Base-by-base conservation (phyloP, 2,329 filamentous ascomycete species). In the Fusarium mexicanum region DNA sequence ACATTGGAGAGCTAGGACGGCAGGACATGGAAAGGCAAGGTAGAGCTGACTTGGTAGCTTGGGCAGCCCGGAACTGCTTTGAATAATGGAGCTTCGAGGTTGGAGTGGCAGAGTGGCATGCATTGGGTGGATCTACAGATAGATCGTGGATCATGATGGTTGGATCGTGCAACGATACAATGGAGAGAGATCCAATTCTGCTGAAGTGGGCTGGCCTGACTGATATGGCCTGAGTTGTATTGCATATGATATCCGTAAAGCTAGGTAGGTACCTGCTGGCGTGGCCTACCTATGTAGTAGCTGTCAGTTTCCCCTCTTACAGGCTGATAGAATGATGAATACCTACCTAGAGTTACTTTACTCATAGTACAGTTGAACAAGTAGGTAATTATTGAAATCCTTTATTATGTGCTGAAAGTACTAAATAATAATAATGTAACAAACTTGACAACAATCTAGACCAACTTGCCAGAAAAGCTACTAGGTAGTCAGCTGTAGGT, bases 101-200 rank as follows among this genome's bases (percentile, higher is more conserved):
- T 59, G 55, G 50, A 67, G 71, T 55, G 51, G 35, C 20, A 40
- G 54, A 63, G 67, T 54, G 51, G 51, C 26, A 41, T 55, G 20
- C 51, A 18, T 41, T 55, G 37, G 24, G 51, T 74, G 72, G 68
- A 74, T 65, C 71, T 61, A 47, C 51, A 66, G 22, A 71, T 55
- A 72, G 68, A 72, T 74, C 72, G 62, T 61, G 72, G 71, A 72
- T 73, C 58, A 73, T 74, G 64, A 46, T 73, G 62, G 72, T 63
- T 72, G 69, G 69, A 53, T 69, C 62, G 64, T 72, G 69, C 65
- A 69, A 72, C 70, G 35, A 59, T 68, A 72, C 70, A 46, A 66
- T 68, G 47, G 54, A 68, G 54, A 67, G 64, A 68, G 55, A 68
- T 68, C 47, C 64, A 68, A 68, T 35, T 26, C 41, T 43, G 38